phyloP scores from a whole-genome alignment of 2,329 filamentous ascomycete species.

The Xylariaceae sp. region DNA sequence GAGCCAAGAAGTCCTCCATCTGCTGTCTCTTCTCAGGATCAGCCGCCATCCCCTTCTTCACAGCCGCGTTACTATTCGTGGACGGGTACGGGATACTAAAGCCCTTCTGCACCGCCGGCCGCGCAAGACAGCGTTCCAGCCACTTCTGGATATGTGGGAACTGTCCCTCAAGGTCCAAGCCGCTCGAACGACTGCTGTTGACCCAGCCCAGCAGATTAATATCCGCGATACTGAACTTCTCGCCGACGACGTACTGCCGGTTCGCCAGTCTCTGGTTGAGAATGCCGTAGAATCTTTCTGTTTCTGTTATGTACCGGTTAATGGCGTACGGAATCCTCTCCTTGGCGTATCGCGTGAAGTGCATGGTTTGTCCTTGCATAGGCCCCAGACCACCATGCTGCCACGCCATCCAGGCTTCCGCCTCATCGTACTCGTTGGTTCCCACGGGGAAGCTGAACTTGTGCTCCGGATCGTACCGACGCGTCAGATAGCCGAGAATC shows the following conservation, averaged over 20 bases:
- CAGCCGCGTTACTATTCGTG: conserved; percentile 36
- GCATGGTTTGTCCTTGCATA: conserved; percentile 68
- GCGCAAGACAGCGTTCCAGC: conserved; percentile 55
- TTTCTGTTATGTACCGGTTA: conserved; percentile 71
- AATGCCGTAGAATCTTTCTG: conserved; percentile 66
- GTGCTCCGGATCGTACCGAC: conserved; percentile 64
- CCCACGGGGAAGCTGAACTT: conserved; percentile 56
- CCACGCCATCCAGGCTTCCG: conserved; percentile 61
- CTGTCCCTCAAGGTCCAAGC: conserved; percentile 52
- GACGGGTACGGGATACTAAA: conserved; percentile 51
- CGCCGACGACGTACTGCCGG: conserved; percentile 52
- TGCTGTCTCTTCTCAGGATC: conserved; percentile 45
- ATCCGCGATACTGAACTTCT: conserved; percentile 63
- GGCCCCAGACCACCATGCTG: conserved; percentile 72
- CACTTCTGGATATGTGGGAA: conserved; percentile 64
- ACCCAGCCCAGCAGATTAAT: conserved; percentile 70
- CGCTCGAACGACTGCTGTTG: conserved; percentile 51
- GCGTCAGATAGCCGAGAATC: conserved; percentile 68
- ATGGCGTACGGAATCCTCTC: conserved; percentile 66
- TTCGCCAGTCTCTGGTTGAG: conserved; percentile 58
- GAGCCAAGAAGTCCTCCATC: conserved; percentile 33
- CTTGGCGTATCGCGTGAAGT: conserved; percentile 64
- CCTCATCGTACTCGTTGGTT: conserved; percentile 35
- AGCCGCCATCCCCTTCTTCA: conserved; percentile 39
- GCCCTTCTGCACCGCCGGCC: conserved; percentile 60